A percentile compares a stretch with the other conserved stretches of the same genome.
Evolutionary conservation across 768 basidiomycete genomes (phyloP).

Genomic region (Botryobasidium botryosum): DNA sequence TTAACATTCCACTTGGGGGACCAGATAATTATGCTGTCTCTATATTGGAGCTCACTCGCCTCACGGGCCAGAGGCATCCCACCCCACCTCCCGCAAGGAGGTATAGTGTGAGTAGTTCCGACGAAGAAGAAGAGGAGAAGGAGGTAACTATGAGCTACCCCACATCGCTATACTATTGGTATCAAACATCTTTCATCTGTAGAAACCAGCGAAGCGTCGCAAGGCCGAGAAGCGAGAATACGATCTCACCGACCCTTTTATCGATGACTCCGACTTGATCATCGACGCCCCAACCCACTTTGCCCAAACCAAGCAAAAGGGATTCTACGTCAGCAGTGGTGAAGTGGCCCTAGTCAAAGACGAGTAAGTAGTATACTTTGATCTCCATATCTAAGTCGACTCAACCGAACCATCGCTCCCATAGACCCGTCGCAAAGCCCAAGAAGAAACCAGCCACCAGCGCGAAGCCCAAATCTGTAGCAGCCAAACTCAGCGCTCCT

Average conservation of each 20-base stretch:
- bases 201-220: neutral
- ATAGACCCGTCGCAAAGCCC: neutral
- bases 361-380: conserved; percentile 25
- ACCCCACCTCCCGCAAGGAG: conserved; percentile 33
- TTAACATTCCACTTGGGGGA: conserved; percentile 53
- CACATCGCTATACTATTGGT: neutral
- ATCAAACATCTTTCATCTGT: neutral
- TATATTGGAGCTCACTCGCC: conserved; percentile 37
- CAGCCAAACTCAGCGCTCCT: neutral
- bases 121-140: conserved; percentile 31
- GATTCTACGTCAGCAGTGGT: conserved; percentile 82
- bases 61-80: conserved; percentile 43
- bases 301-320: conserved; percentile 80
- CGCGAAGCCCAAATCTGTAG: neutral
- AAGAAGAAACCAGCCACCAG: neutral
- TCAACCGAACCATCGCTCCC: neutral
- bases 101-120: conserved; percentile 39
- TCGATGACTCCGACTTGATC: conserved; percentile 89
- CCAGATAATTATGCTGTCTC: conserved; percentile 63
- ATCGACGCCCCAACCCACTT: conserved; percentile 84
- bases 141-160: conserved; percentile 5
- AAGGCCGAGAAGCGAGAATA: conserved; percentile 54
- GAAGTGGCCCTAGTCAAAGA: conserved; percentile 77
- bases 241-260: conserved; percentile 84
- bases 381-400: conserved; percentile 5